Evolutionary conservation across 1,139 yeast genomes (phyloP), one percentile per base, ranked within the genome.

Genomic region (Kodamaea plutei): DNA sequence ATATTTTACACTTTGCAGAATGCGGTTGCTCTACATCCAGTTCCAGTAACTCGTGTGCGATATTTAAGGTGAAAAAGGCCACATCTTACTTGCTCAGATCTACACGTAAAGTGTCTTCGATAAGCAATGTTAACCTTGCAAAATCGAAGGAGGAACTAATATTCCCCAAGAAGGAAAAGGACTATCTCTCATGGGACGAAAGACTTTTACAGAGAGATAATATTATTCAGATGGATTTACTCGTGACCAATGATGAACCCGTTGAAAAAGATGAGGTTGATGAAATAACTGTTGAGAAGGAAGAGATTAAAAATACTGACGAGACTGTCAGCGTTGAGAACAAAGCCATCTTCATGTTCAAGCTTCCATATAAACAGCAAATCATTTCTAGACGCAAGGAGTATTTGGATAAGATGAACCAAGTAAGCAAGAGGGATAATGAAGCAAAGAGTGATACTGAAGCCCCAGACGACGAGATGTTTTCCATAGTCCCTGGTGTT

Each of bases 11-110:
- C 38, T 66, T 66, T 41, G 68, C 80, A 33, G 71, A 80, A 47
- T 73, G 81, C 41, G 94, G 84, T 14, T 85, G 96, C 55, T 85
- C 81, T 1, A 50, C 55, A 1, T 44, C 58, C 15, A 64, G 64
- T 10, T 27, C 23, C 8, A 52, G 60, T 19, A 52, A 64, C 11
- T 60, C 61, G 16, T 83, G 91, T 58, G 64, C 73, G 15, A 58
- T 83, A 7, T 64, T 67, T 38, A 79, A 76, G 44, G 73, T 80
- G 3, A 79, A 77, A 45, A 79, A 79, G 47, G 75, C 76, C 11
- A 73, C 78, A 5, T 65, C 79, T 0, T 74, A 73, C 43, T 58
- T 77, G 30, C 63, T 74, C 43, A 61, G 84, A 40, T 71, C 80
- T 4, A 72, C 79, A 1, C 60, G 83, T 42, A 78, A 77, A 44